Evolutionary conservation across 2,329 filamentous ascomycete species (phyloP).

Genomic region (Akanthomyces lecanii): DNA sequence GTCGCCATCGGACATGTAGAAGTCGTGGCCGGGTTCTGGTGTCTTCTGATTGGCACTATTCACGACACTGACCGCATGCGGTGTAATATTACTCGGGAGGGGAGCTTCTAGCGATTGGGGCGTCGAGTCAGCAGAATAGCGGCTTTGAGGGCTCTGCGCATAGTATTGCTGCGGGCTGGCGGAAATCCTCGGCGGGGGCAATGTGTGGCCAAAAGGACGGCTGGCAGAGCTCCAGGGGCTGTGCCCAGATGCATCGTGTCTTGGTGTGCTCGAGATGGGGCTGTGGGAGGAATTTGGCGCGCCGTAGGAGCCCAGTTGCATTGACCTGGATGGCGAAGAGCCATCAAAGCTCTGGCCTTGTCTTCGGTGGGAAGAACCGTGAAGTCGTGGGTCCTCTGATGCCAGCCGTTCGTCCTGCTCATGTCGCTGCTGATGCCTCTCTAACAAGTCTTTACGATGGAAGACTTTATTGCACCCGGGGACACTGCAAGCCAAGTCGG

Average conservation of each 20-base stretch:
- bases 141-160: conserved; percentile 7
- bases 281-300: conserved; percentile 3
- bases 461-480: conserved; percentile 55
- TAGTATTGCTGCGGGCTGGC: conserved; percentile 13
- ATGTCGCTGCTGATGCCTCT: conserved; percentile 53
- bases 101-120: not conserved
- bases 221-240: conserved; percentile 4
- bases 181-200: conserved; percentile 11
- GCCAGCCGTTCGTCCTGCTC: conserved; percentile 27
- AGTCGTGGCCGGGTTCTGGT: conserved; percentile 19
- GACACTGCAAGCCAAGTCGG: conserved; percentile 47
- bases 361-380: not conserved
- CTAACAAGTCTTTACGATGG: conserved; percentile 54
- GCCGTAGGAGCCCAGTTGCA: conserved; percentile 21
- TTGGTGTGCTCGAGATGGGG: conserved; percentile 15
- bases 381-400: not conserved
- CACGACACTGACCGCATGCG: not conserved
- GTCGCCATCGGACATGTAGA: conserved; percentile 23
- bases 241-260: conserved; percentile 6
- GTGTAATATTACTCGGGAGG: not conserved
- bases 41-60: not conserved
- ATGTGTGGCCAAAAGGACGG: conserved; percentile 12
- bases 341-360: conserved; percentile 17
- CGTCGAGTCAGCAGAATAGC: conserved; percentile 5
- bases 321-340: conserved; percentile 18